phyloP scores from a whole-genome alignment of 495 filamentous ascomycete species.

The Tricharina praecox region DNA sequence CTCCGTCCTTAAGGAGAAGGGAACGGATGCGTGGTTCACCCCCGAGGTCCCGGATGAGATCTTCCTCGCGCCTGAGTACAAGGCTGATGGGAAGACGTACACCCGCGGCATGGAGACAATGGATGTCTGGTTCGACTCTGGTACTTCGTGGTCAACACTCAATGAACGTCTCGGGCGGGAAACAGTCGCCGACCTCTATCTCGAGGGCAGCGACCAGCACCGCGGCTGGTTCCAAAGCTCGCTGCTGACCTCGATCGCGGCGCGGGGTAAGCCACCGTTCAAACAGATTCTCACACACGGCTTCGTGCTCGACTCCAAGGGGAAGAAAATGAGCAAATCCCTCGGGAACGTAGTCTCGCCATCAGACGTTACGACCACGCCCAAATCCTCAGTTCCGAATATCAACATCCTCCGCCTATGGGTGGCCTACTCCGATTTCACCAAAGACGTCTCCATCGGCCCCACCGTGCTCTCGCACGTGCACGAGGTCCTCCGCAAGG shows the following conservation, averaged over 20 bases:
- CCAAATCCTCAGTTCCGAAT: conserved; percentile 32
- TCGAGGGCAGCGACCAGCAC: conserved; percentile 91
- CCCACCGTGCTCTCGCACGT: conserved; percentile 55
- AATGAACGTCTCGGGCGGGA: conserved; percentile 7
- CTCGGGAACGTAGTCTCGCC: conserved; percentile 72
- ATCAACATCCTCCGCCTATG: conserved; percentile 81
- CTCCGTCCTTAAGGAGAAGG: conserved; percentile 51
- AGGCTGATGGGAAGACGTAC: conserved; percentile 22
- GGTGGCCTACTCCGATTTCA: conserved; percentile 84
- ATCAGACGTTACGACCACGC: not conserved
- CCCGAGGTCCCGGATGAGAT: conserved; percentile 47
- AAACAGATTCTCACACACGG: conserved; percentile 81
- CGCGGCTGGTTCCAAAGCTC: conserved; percentile 99
- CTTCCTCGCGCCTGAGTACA: conserved; percentile 13
- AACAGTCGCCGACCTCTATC: conserved; percentile 61
- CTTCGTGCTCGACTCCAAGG: conserved; percentile 73
- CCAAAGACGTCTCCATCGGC: conserved; percentile 64
- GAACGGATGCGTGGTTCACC: conserved; percentile 86
- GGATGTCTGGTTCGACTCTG: conserved; percentile 99
- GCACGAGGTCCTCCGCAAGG: conserved; percentile 62
- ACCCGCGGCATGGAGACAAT: conserved; percentile 82
- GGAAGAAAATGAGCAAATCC: conserved; percentile 97
- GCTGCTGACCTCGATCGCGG: conserved; percentile 65
- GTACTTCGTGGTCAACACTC: conserved; percentile 65
- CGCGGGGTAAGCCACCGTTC: conserved; percentile 48